Conservation (phyloP, 2,329 filamentous ascomycete genomes). For the Parafenestella ontariensis region DNA sequence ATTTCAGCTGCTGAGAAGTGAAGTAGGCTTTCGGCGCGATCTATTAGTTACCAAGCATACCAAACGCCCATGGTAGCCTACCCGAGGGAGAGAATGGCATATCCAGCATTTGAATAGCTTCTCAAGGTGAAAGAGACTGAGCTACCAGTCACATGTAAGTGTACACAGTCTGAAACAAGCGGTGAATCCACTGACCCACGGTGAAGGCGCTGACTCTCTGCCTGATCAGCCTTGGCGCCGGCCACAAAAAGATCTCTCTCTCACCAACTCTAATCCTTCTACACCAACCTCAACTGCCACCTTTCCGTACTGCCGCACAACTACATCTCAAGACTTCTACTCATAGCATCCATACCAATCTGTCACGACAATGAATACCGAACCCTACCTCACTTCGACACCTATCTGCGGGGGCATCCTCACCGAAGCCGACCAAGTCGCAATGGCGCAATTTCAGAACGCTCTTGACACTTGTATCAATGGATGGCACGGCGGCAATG, state of each 20-base stretch:
- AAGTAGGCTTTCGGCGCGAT: no score
- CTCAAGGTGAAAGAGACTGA: not conserved
- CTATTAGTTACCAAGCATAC: not conserved
- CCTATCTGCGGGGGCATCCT: not conserved
- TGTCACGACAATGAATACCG: slow-evolving; percentile 9
- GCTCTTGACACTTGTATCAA: slow-evolving; percentile 12
- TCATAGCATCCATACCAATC: not conserved
- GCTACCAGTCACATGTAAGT: not conserved
- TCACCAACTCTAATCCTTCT: not conserved
- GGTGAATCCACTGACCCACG: slow-evolving; percentile 23
- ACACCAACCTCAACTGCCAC: not conserved
- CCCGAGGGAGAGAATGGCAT: not conserved
- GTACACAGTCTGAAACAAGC: not conserved
- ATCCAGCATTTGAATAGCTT: not conserved
- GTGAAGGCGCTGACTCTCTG: slow-evolving; percentile 20
- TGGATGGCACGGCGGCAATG: slow-evolving; percentile 8
- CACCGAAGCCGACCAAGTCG: not conserved
- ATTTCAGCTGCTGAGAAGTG: no score
- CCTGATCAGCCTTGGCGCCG: slow-evolving; percentile 14
- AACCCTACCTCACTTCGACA: slow-evolving; percentile 5
- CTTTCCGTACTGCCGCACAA: not conserved
- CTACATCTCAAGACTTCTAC: not conserved
- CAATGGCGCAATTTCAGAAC: slow-evolving; percentile 11
- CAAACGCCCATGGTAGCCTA: not conserved
- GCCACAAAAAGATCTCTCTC: slow-evolving; percentile 7